Conservation (phyloP, 2,329 filamentous ascomycete genomes). For the Lachnellula subtilissima region DNA sequence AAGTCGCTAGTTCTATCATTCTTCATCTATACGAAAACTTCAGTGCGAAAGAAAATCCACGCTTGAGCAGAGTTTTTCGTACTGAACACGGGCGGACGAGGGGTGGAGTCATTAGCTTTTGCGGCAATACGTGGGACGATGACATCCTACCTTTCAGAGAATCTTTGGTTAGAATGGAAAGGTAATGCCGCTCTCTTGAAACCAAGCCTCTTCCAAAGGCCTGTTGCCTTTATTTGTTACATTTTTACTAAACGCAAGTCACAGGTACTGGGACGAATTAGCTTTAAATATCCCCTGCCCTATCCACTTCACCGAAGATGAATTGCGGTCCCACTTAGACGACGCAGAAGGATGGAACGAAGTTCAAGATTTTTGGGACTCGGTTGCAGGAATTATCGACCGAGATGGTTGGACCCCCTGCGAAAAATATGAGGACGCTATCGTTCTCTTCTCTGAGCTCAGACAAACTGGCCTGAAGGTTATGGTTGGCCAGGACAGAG, state of each 20-base stretch:
- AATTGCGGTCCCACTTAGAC: constrained; percentile 10
- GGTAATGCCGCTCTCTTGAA: constrained; percentile 22
- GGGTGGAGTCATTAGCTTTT: constrained; percentile 28
- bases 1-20: constrained; percentile 24
- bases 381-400: constrained; percentile 31
- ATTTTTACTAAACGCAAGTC: constrained; percentile 8
- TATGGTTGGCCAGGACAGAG: constrained; percentile 31
- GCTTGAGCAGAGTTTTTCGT: constrained; percentile 13
- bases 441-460: constrained; percentile 33
- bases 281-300: constrained; percentile 26
- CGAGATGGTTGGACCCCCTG: constrained; percentile 37
- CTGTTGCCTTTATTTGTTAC: constrained; percentile 9
- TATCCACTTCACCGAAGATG: constrained; percentile 20
- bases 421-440: constrained; percentile 33
- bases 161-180: constrained; percentile 30
- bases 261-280: constrained; percentile 30
- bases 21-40: constrained; percentile 29
- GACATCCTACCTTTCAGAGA: constrained; percentile 31
- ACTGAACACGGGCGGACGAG: constrained; percentile 22
- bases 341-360: constrained; percentile 25
- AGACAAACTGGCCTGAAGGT: constrained; percentile 30
- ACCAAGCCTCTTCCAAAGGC: background rate
- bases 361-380: constrained; percentile 32
- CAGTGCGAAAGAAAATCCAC: constrained; percentile 27
- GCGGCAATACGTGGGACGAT: constrained; percentile 30